Evolutionary conservation across 1,139 yeast genomes (phyloP), one percentile per base, ranked within the genome.

Genomic region (Candida buenavistaensis): DNA sequence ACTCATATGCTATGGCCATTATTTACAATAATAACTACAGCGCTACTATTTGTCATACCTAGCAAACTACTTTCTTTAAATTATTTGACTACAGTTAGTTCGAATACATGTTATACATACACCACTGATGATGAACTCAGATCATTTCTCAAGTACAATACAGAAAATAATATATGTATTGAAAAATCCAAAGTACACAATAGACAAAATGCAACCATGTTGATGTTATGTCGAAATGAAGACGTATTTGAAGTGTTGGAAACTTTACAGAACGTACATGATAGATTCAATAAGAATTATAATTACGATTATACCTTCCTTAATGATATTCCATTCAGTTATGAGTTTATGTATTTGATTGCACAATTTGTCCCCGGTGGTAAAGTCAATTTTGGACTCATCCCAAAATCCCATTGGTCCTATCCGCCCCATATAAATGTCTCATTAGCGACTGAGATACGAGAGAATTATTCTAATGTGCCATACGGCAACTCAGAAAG

Each of bases 181-280:
- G 21, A 32, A 9, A 37, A 39, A 21, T 14, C 30, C 4, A 10
- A 24, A 9, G 32, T 33, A 14, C 12, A 12, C 4, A 21, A 20
- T 7, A 41, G 47, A 30, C 52, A 45, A 32, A 50, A 50, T 34
- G 94, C 92, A 4, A 80, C 90, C 1, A 78, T 87, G 48, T 80
- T 86, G 37, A 75, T 89, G 7, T 60, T 88, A 37, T 90, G 86
- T 25, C 68, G 94, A 44, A 85, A 87, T 55, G 54, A 64, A 10
- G 96, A 88, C 46, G 54, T 86, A 22, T 68, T 68, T 54, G 74
- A 68, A 5, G 59, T 86, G 37, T 55, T 82, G 12, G 70, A 66
- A 33, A 77, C 94, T 4, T 78, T 87, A 30, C 71, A 76, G 37
- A 67, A 75, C 33, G 74, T 85, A 23, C 90, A 87, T 60, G 81